These are phyloP conservation scores for Leucogyrophana mollusca DNA, from an alignment of 768 basidiomycete genomes.

Conservation along the genomic window DNA sequence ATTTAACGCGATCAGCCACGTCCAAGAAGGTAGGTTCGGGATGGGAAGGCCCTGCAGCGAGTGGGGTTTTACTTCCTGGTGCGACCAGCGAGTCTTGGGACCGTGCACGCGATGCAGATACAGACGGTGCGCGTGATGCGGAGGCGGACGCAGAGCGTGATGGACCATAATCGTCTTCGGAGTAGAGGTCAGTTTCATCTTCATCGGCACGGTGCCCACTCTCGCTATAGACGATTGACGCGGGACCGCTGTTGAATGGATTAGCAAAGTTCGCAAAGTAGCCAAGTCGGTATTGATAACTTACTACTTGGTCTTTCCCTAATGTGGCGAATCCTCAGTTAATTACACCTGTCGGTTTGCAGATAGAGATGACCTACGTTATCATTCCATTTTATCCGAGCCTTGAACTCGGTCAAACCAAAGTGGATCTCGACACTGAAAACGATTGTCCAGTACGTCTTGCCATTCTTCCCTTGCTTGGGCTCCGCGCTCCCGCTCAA, in stretches of 20 bases:
- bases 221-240: constrained; percentile 80
- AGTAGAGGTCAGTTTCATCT: constrained; percentile 63
- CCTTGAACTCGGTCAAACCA: constrained; percentile 78
- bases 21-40: constrained; percentile 28
- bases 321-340: constrained; percentile 4
- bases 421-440: constrained; percentile 86
- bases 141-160: constrained; percentile 30
- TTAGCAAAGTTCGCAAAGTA: neutral
- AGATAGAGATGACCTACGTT: constrained; percentile 47
- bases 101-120: constrained; percentile 52
- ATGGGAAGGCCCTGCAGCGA: constrained; percentile 22
- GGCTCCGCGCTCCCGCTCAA: constrained; percentile 69
- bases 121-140: constrained; percentile 43
- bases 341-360: neutral
- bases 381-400: constrained; percentile 80
- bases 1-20: constrained; percentile 23
- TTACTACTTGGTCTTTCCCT: constrained; percentile 76
- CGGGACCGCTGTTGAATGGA: constrained; percentile 58
- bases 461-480: constrained; percentile 61
- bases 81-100: constrained; percentile 44
- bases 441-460: constrained; percentile 80
- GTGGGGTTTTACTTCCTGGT: constrained; percentile 27
- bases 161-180: constrained; percentile 57
- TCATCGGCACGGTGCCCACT: constrained; percentile 72
- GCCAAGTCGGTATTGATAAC: constrained; percentile 17